Conservation (phyloP, 2,329 filamentous ascomycete genomes). For the Thyridium curvatum region DNA sequence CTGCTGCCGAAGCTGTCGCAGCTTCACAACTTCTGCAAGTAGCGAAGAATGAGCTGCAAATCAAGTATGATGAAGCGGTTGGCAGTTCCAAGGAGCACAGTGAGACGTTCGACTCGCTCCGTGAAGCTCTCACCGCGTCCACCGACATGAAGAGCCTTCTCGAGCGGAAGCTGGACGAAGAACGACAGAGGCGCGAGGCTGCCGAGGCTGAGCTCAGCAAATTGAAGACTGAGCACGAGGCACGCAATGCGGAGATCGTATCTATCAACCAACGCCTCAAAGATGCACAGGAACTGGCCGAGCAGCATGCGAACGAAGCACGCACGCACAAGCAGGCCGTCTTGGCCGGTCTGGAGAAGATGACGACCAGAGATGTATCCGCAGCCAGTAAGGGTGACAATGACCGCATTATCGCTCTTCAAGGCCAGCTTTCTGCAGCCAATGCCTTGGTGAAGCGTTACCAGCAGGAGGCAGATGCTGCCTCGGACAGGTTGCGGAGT, state of each 20-base stretch:
- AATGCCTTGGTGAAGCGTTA: conserved; percentile 81
- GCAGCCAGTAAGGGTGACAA: conserved; percentile 38
- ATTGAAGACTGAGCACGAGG: conserved; percentile 77
- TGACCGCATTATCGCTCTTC: conserved; percentile 67
- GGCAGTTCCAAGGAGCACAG: conserved; percentile 64
- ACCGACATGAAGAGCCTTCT: conserved; percentile 69
- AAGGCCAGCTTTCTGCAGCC: conserved; percentile 72
- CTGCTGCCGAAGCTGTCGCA: conserved; percentile 69
- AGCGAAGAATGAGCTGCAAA: conserved; percentile 75
- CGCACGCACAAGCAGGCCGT: conserved; percentile 78
- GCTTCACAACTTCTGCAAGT: conserved; percentile 69
- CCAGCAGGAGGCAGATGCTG: conserved; percentile 78
- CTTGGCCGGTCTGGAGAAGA: conserved; percentile 73
- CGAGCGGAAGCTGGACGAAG: conserved; percentile 77
- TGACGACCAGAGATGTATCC: conserved; percentile 47
- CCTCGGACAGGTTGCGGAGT: conserved; percentile 81
- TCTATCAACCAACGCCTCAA: conserved; percentile 65
- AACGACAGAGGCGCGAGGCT: conserved; percentile 68
- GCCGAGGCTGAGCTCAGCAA: conserved; percentile 70
- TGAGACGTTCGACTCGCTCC: conserved; percentile 66
- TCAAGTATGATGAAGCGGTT: conserved; percentile 60
- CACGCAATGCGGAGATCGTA: conserved; percentile 71
- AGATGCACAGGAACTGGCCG: conserved; percentile 82
- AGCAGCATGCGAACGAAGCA: conserved; percentile 83
- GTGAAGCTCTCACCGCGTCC: conserved; percentile 72